Percentiles rank a stretch among this genome's conserved stretches.
These are phyloP conservation scores for Rhynchospora pubera DNA, from an alignment of 176 grass and related monocot genomes.

Conservation along the genomic window DNA sequence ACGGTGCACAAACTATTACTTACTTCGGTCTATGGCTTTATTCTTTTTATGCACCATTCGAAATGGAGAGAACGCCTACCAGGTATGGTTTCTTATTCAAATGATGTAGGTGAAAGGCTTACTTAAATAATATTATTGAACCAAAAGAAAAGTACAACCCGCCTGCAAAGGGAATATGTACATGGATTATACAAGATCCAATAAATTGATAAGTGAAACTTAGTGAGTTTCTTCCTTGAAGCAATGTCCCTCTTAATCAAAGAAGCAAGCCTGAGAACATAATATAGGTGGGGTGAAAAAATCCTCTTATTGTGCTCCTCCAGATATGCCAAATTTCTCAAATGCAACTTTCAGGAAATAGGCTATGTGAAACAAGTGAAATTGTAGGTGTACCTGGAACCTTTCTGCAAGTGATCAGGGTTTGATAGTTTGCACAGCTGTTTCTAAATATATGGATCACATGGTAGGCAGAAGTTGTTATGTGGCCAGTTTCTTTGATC, in stretches of 20 bases:
- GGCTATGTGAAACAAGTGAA: not conserved
- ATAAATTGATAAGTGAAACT: not conserved
- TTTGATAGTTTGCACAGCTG: not conserved
- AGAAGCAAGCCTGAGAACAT: not conserved
- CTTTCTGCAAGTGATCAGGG: not conserved
- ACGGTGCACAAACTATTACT: conserved; percentile 84
- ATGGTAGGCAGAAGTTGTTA: not conserved
- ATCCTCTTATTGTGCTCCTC: not conserved
- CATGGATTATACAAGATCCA: not conserved
- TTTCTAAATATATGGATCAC: not conserved
- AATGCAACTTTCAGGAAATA: not conserved
- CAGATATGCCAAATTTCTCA: not conserved
- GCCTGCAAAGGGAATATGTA: not conserved
- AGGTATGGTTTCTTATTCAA: conserved; percentile 35
- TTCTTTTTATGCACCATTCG: conserved; percentile 93
- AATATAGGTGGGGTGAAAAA: not conserved
- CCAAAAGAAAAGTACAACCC: not conserved
- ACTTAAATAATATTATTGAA: not conserved
- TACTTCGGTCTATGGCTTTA: conserved; percentile 71
- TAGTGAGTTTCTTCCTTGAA: not conserved
- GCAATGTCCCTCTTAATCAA: not conserved
- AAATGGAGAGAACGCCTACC: conserved; percentile 93
- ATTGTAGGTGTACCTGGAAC: not conserved
- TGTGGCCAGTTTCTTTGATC: not conserved
- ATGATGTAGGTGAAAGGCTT: not conserved